Evolutionary conservation across 306 rosid genomes (phyloP).

Genomic region (Ormosia emarginata): DNA sequence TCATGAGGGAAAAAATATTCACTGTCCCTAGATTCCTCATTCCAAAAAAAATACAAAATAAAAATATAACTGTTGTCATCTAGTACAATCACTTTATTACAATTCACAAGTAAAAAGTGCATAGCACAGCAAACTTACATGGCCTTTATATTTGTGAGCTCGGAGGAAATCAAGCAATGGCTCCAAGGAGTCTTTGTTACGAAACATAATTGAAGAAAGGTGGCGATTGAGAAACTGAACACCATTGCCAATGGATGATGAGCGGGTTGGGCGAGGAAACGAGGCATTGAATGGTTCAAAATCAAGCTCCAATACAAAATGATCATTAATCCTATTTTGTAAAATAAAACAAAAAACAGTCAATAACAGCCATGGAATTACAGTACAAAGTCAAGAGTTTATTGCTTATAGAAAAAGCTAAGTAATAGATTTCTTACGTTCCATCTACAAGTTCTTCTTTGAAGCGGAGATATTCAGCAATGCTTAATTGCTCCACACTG

Average conservation of each 20-base stretch:
- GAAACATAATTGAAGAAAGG: constrained; percentile 87
- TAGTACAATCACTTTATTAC: background rate
- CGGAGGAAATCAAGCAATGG: constrained; percentile 92
- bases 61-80: background rate
- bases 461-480: constrained; percentile 58
- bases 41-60: background rate
- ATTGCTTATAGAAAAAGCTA: background rate
- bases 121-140: constrained; percentile 45
- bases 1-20: background rate
- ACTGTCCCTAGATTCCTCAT: background rate
- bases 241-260: constrained; percentile 96
- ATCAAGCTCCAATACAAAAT: constrained; percentile 73
- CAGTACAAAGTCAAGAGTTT: background rate
- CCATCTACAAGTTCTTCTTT: constrained; percentile 63
- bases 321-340: constrained; percentile 37
- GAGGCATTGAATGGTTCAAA: constrained; percentile 88
- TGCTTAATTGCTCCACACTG: constrained; percentile 56
- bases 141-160: constrained; percentile 70
- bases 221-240: constrained; percentile 98
- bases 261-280: constrained; percentile 75
- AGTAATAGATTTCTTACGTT: constrained; percentile 26
- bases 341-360: background rate
- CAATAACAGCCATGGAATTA: background rate
- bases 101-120: background rate
- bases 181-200: constrained; percentile 67